Evolutionary conservation across 2,329 filamentous ascomycete genomes (phyloP).

Genomic region (Fusarium musae): DNA sequence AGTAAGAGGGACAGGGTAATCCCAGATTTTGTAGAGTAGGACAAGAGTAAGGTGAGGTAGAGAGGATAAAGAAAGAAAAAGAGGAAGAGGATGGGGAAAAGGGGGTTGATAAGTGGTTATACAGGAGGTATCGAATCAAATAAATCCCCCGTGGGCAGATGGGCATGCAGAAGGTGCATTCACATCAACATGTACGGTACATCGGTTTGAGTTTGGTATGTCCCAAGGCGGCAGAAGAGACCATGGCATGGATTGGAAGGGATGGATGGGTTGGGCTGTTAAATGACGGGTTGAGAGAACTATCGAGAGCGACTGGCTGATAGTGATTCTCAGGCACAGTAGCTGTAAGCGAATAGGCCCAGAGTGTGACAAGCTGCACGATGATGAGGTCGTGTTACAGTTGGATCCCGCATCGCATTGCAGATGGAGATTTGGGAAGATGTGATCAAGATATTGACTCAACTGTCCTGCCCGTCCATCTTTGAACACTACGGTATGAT

Average conservation of each 20-base stretch:
- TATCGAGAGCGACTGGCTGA: slow-evolving; percentile 9
- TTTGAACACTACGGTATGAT: not conserved
- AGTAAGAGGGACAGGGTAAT: slow-evolving; percentile 23
- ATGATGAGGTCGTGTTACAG: slow-evolving; percentile 38
- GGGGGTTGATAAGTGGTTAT: slow-evolving; percentile 9
- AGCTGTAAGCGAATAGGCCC: slow-evolving; percentile 26
- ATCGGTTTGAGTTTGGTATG: not conserved
- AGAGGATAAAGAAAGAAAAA: not conserved
- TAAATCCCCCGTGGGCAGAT: slow-evolving; percentile 10
- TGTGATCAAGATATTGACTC: slow-evolving; percentile 12
- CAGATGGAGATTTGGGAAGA: slow-evolving; percentile 9
- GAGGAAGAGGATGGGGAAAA: not conserved
- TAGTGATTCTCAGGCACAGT: slow-evolving; percentile 36
- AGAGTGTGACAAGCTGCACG: slow-evolving; percentile 37
- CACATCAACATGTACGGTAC: not conserved
- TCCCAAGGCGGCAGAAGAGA: slow-evolving; percentile 23
- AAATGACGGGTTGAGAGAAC: not conserved
- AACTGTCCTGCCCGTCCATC: not conserved
- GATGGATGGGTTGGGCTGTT: slow-evolving; percentile 21
- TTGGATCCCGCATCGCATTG: slow-evolving; percentile 25
- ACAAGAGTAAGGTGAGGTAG: not conserved
- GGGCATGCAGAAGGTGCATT: not conserved
- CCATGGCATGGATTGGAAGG: slow-evolving; percentile 4
- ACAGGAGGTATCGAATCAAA: not conserved
- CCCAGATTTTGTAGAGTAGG: slow-evolving; percentile 13